Conservation (phyloP, 148 eudicot genomes). For the Vaccinium darrowii region DNA sequence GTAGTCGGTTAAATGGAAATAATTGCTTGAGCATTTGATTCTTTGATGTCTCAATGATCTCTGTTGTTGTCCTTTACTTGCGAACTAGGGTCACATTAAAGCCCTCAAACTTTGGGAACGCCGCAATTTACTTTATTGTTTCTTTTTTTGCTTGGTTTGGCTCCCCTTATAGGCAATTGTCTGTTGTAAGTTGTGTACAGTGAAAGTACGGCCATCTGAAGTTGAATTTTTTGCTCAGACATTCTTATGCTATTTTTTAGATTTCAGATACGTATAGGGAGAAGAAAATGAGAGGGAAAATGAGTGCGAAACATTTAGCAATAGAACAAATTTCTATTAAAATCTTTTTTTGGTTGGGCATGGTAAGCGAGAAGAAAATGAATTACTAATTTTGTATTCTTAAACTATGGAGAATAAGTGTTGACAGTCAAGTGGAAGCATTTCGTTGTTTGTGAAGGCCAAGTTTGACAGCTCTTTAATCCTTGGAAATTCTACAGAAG, state of each 20-base stretch:
- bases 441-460: not conserved
- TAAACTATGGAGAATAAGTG: not conserved
- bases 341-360: not conserved
- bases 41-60: not conserved
- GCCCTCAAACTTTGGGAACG: not conserved
- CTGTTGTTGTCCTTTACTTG: not conserved
- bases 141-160: not conserved
- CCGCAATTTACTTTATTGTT: not conserved
- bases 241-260: not conserved
- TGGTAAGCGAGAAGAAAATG: not conserved
- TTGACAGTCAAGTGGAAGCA: not conserved
- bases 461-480: not conserved
- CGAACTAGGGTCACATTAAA: not conserved
- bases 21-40: not conserved
- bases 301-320: not conserved
- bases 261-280: not conserved
- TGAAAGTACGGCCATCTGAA: not conserved
- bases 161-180: not conserved
- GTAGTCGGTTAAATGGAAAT: constrained; percentile 1
- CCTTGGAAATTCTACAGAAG: not conserved
- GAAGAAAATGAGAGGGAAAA: not conserved
- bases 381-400: not conserved
- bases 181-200: not conserved
- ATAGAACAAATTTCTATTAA: not conserved
- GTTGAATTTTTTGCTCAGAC: not conserved